These are phyloP conservation scores for Sugiyamaella floridensis DNA, from an alignment of 805 yeast genomes.

Conservation along the genomic window DNA sequence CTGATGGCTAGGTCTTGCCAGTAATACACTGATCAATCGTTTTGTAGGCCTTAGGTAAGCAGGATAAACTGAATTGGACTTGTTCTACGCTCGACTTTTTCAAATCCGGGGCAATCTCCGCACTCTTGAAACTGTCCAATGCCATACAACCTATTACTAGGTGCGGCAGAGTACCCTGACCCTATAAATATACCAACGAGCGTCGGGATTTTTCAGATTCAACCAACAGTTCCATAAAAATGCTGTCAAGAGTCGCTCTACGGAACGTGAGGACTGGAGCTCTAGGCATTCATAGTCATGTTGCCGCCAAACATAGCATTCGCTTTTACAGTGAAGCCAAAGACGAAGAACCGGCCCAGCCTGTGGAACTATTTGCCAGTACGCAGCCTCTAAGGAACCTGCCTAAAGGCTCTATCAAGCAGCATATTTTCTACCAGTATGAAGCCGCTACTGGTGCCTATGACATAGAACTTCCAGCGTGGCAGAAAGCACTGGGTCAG, in stretches of 20 bases:
- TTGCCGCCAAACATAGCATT: not conserved
- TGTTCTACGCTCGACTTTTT: too few relatives aligned
- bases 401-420: conserved; percentile 22
- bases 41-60: too few relatives aligned
- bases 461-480: conserved; percentile 15
- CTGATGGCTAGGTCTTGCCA: too few relatives aligned
- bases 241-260: not conserved
- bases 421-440: conserved; percentile 26
- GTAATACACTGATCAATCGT: too few relatives aligned
- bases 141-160: too few relatives aligned
- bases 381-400: not conserved
- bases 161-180: too few relatives aligned
- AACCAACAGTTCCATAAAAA: not conserved
- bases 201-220: not conserved
- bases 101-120: not conserved
- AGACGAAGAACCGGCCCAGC: not conserved
- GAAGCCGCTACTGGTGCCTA: conserved; percentile 21
- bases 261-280: not conserved
- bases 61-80: too few relatives aligned
- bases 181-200: not conserved
- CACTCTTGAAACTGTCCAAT: too few relatives aligned
- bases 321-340: not conserved
- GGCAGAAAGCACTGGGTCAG: conserved; percentile 30
- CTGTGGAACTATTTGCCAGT: not conserved
- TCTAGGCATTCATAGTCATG: not conserved